Evolutionary conservation across 305 asterid species (phyloP), one percentile per base, ranked within the genome.

Genomic region (Andrographis paniculata): DNA sequence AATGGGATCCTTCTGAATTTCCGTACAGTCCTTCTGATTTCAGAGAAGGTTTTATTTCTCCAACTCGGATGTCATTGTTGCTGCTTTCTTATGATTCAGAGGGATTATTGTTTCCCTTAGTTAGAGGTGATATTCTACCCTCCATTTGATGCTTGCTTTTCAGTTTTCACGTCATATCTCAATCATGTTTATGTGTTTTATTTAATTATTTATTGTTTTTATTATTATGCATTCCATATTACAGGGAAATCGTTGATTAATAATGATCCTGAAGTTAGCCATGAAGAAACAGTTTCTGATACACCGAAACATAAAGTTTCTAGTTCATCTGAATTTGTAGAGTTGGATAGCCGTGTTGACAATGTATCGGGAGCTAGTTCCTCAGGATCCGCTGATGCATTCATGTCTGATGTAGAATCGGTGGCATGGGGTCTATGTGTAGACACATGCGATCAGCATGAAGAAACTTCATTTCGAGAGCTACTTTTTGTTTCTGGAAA

Each of bases 41-140:
- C 48, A 76, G 73, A 42, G 87, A 83, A 71, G 98, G 94, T 61
- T 80, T 72, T 55, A 70, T 91, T 69, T 91, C 98, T 71, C 98
- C 98, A 0, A 68, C 82, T 18, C 67, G 94, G 73, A 82, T 73
- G 69, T 64, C 65, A 4, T 60, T 91, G 62, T 33, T 86, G 69
- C 63, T 91, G 64, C 84, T 63, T 41, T 72, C 98, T 16, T 55
- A 78, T 62, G 66, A 80, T 21, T 48, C 44, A 14, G 95, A 86
- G 73, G 96, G 80, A 14, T 55, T 91, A 57, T 48, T 79, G 69
- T 61, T 86, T 71, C 89, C 89, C 62, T 61, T 91, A 62, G 84
- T 49, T 59, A 75, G 77, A 86, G 88, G 98, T 78, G 46, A 64
- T 52, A 20, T 58, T 49, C 31, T 41, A 39, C 23, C 44, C 43